Conservation (phyloP, 129 eudicot genomes). For the Centrapalus pauciflorus region DNA sequence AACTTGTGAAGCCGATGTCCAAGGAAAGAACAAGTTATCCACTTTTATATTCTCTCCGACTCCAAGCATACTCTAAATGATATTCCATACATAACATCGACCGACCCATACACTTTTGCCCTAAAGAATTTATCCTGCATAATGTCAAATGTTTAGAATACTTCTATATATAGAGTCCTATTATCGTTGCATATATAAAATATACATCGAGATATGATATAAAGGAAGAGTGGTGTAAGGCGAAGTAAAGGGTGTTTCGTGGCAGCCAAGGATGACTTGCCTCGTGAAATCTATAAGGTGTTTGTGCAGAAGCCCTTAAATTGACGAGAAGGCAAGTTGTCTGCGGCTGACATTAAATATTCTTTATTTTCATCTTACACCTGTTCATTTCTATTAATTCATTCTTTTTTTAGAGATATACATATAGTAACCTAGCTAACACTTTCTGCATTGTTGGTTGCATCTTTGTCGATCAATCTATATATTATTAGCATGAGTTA, state of each 20-base stretch:
- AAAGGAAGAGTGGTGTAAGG: slow-evolving; percentile 9
- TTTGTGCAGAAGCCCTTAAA: neutral
- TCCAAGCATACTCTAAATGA: too few species aligned
- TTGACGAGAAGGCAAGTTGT: neutral
- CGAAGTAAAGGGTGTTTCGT: slow-evolving; percentile 10
- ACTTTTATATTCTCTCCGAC: neutral
- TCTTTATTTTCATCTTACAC: slow-evolving; percentile 8
- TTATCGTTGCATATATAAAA: neutral
- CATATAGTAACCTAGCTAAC: too few species aligned
- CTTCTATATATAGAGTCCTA: too few species aligned
- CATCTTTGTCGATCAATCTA: too few species aligned
- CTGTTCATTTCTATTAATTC: neutral
- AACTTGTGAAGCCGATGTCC: slow-evolving; percentile 8
- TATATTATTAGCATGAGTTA: too few species aligned
- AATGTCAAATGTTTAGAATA: slow-evolving; percentile 13
- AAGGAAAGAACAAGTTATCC: slow-evolving; percentile 2
- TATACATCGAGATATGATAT: neutral
- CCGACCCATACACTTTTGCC: neutral
- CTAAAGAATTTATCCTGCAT: slow-evolving; percentile 8
- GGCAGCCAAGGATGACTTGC: slow-evolving; percentile 26
- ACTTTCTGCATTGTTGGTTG: too few species aligned
- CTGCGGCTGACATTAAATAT: slow-evolving; percentile 3
- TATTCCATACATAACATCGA: neutral
- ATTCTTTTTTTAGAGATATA: too few species aligned
- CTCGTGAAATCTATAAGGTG: neutral